Evolutionary conservation across 2,329 filamentous ascomycete species (phyloP), one percentile per base, ranked within the genome.

Genomic region (Apiospora kogelbergensis): DNA sequence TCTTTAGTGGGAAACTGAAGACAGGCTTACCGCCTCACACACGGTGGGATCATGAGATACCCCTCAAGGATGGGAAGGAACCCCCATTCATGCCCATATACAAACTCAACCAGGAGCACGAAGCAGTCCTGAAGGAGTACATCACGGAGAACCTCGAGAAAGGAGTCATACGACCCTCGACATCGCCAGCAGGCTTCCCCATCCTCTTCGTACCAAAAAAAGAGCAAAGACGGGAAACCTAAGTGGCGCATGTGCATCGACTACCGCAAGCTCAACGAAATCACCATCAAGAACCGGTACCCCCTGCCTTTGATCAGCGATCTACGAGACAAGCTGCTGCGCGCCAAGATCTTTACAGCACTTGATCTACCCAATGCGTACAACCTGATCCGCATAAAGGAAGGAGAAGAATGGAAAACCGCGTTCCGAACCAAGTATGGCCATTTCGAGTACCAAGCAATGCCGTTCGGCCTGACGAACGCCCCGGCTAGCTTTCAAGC

Each of bases 371-470:
- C 5, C 17, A 42, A 42, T 42, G 17, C 17, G 2, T 42, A 42
- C 17, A 42, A 42, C 11, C 11, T 42, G 17, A 42, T 53, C 20
- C 7, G 7, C 24, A 53, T 53, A 24, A 60, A 60, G 30, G 20
- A 46, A 66, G 17, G n/a, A 66, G 30, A 66, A n/a, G 26, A 66
- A 45, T 66, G 33, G 10, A 66, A 44, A 46, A 66, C 13, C 4
- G 17, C n/a, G 2, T 66, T 66, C 33, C 1, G 4, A 11, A 66
- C 33, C 46, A 44, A 45, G 26, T 66, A 42, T 45, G 26, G n/a
- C 4, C 20, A 42, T 24, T 66, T 66, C 33, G 33, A 66, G 33
- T 66, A 66, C n/a, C 17, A 24, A 15, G 20, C 44, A 17, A 66
- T 66, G 33, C 10, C 20, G 0, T 66, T 66, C 11, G 11, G 17